Base-by-base conservation (phyloP, 2,329 filamentous ascomycete genomes). In the Trichoderma polysporum region DNA sequence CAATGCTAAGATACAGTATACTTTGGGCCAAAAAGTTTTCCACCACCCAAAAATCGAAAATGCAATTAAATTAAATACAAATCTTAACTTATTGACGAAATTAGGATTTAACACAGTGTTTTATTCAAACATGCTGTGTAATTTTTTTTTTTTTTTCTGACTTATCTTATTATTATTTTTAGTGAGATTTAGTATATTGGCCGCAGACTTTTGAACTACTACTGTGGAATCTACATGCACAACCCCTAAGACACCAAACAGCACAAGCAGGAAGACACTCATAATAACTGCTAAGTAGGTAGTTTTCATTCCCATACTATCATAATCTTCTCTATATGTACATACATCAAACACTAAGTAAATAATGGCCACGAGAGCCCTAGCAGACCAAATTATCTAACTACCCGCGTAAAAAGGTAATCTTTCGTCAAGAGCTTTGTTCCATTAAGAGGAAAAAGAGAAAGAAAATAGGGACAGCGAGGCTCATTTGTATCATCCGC, bases 301-400 rank as follows among this genome's bases (percentile, higher is more conserved):
- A 45, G 39, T 45, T 33, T 33, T 63, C 49, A 33, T 54, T 63
- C 27, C 60, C 27, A 45, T 53, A 41, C 60, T n/a, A n/a, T 54
- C 49, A 53, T 6, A 45, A 54, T 41, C 60, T 54, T 52, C 27
- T 63, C 60, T 63, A 63, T 63, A 63, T 54, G 19, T 53, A 63
- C 49, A 63, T n/a, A 54, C 60, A 62, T 41, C 35, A 33, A 25
- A 41, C 49, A 59, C n/a, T 33, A 53, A 33, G 25, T 29, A 49
- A 63, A 22, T 45, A 45, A 25, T 25, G 49, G 35, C 49, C 49
- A 54, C 31, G 35, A 45, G 45, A 63, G 4, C 49, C 60, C 60
- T 19, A 41, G 49, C 35, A 45, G 49, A 54, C 27, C 49, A 37
- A 27, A 25, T 37, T 33, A 53, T 63, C 35, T 45, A 63, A 31